Evolutionary conservation across 331 rosid genomes (phyloP), one percentile per base, ranked within the genome.

Genomic region (Acacia pycnantha): DNA sequence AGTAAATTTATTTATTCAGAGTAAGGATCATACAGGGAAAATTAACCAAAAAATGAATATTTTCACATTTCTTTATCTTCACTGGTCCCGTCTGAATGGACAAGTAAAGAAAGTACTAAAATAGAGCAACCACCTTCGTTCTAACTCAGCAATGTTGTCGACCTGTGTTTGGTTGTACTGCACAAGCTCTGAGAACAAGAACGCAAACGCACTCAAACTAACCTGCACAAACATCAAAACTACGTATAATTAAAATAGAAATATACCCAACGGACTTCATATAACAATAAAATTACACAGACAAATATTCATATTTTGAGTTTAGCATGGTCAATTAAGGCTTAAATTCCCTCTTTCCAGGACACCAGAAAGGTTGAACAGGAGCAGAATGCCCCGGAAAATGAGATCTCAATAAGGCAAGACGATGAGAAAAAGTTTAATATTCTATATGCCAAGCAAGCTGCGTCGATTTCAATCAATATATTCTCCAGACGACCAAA

Each of bases 81-180:
- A 24, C 3, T 26, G 40, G 27, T 47, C 54, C 44, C 8, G 12
- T 40, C 54, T 10, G 19, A 59, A 8, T 76, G 80, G n/a, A 76
- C 16, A 47, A 27, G 40, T 13, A 9, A 56, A 58, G 18, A 10
- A 61, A 24, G 26, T 26, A 15, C 9, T 26, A 43, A 41, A 47
- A 65, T 33, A 62, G n/a, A 58, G 44, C 31, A 31, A 29, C 67
- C 78, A 89, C 95, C 98, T 93, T 85, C 99, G 88, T 85, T 95
- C 99, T 73, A 95, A 86, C 84, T 95, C 99, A 31, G 98, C 92
- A 69, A 95, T 95, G 78, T 95, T 95, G 84, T 95, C 98, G 68
- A 95, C 98, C 88, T 93, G 99, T 0, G 98, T 93, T 90, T 95
- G 99, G 73, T 95, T 95, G 89, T 93, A 95, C 88, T 95, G 99